Conservation (phyloP, 208 protist species). For the Leishmania arabica region DNA sequence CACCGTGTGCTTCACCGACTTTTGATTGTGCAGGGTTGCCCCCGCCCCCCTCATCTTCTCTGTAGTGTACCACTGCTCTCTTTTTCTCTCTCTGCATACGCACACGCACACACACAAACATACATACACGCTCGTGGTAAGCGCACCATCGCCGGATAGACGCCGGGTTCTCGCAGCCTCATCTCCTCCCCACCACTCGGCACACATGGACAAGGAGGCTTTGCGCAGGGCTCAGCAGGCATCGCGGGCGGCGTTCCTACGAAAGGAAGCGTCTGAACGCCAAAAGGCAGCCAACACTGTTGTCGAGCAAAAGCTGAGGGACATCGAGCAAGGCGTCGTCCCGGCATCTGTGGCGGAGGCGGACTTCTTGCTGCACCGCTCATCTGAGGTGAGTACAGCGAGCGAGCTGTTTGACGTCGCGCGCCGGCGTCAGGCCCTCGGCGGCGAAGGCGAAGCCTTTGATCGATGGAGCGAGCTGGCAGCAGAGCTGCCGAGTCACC, state of each 20-base stretch:
- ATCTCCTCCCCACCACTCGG: neutral
- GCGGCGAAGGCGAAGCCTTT: conserved; percentile 26
- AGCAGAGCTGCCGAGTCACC: conserved; percentile 7
- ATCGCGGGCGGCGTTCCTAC: conserved; percentile 74
- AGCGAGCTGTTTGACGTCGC: conserved; percentile 65
- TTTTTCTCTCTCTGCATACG: neutral
- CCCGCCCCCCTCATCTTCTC: neutral
- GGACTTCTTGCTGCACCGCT: conserved; percentile 68
- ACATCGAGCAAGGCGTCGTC: conserved; percentile 80
- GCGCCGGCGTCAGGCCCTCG: conserved; percentile 50
- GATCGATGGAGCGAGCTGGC: conserved; percentile 13
- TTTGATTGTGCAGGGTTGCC: neutral
- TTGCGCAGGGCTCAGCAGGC: conserved; percentile 65
- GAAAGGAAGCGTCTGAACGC: conserved; percentile 55
- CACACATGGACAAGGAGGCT: conserved; percentile 58
- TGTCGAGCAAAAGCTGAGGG: conserved; percentile 70
- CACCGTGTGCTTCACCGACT: neutral
- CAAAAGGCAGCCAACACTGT: conserved; percentile 67
- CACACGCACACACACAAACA: conserved; percentile 10
- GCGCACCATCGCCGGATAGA: neutral
- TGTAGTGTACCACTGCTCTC: neutral
- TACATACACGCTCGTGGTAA: neutral
- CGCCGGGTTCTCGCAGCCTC: conserved; percentile 3
- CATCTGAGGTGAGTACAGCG: conserved; percentile 65
- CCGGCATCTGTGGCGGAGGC: conserved; percentile 61